Evolutionary conservation across 768 basidiomycete species (phyloP), one percentile per base, ranked within the genome.

Genomic region (Suillus clintonianus): DNA sequence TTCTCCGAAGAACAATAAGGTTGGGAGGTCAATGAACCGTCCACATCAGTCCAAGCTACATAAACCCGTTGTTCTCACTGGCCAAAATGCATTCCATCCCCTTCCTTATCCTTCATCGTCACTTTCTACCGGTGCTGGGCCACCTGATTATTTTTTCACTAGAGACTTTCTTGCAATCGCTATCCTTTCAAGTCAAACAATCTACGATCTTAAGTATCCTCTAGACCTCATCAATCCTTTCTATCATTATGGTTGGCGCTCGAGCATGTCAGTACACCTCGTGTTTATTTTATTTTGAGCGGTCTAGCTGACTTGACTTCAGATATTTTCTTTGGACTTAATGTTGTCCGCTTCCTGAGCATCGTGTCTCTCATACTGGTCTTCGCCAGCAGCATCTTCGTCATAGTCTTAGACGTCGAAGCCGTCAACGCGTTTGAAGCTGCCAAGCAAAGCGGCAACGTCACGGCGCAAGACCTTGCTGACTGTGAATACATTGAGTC

Each of bases 401-500:
- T 87, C 32, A 82, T 93, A 50, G 89, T 89, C 32, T 82, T 84
- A 59, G 91, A 94, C 71, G 76, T 94, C 65, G 79, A 88, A 68
- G 91, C 92, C 17, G 89, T 93, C 65, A 91, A 94, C 68, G 77
- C 71, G 50, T 91, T 87, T 69, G 77, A 83, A 67, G 78, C 82
- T 9, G 81, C 76, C 32, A 74, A 77, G 58, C 74, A 75, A 45
- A 71, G 66, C 34, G 74, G 67, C 62, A 76, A 73, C 47, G 57
- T 66, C 47, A 76, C 76, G 27, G 75, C 66, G 19, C 62, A 77
- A 50, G 72, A 70, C 19, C 64, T 84, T 45, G 69, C 75, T 47
- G 82, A 90, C 69, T 89, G 86, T 70, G 92, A 95, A 68, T 95
- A 95, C 74, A 91, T 93, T 67, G 81, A 85, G 86, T 92, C 75